These are phyloP conservation scores for Schwanniomyces pseudopolymorphus DNA, from an alignment of 805 yeast species.

Conservation along the genomic window DNA sequence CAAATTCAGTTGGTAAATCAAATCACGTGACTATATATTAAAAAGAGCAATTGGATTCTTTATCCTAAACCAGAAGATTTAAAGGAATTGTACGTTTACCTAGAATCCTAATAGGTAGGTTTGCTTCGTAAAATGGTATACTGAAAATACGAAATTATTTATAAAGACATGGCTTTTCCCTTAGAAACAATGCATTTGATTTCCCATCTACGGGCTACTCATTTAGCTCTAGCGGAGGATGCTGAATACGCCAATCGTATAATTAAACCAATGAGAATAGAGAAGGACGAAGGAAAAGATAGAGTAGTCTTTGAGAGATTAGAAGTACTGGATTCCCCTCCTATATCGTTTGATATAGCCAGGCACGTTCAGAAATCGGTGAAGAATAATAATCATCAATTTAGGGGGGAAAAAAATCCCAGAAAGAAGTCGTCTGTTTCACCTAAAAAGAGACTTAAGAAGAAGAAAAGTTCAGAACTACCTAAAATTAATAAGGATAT, in stretches of 20 bases:
- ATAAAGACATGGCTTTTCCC: constrained; percentile 35
- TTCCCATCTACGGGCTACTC: constrained; percentile 27
- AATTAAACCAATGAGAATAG: constrained; percentile 14
- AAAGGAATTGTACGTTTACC: not conserved
- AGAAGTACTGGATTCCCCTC: constrained; percentile 27
- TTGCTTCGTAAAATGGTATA: not conserved
- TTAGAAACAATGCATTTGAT: constrained; percentile 29
- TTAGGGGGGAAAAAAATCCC: not conserved
- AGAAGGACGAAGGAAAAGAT: constrained; percentile 2
- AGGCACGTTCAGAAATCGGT: constrained; percentile 17
- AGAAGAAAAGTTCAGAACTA: constrained; percentile 1
- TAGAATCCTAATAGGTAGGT: not conserved
- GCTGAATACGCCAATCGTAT: constrained; percentile 21
- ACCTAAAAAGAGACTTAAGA: not conserved
- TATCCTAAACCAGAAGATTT: not conserved
- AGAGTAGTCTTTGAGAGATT: constrained; percentile 2
- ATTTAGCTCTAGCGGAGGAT: constrained; percentile 20
- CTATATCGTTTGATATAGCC: constrained; percentile 27
- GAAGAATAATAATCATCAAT: not conserved
- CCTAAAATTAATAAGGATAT: not conserved
- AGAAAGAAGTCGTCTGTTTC: not conserved
- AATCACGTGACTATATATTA: not conserved
- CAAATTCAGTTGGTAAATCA: not conserved
- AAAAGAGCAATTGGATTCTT: not conserved
- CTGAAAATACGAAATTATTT: not conserved